Conservation (phyloP, 305 asterid genomes). For the Solanum aculeatissimum region DNA sequence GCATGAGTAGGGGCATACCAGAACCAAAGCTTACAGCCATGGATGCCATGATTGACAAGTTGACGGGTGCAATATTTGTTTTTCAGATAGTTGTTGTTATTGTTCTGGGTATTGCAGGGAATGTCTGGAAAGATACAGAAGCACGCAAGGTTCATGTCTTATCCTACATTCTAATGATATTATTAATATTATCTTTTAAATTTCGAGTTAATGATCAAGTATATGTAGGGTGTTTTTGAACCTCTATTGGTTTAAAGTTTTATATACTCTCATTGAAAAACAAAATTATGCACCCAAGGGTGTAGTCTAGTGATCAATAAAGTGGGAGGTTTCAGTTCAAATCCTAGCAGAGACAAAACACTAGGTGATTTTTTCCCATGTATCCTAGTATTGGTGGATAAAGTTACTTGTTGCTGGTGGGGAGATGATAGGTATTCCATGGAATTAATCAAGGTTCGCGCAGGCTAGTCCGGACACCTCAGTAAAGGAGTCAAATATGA, state of each 20-base stretch:
- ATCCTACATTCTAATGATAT: not conserved
- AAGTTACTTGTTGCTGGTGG: too few species aligned
- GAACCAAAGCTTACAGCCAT: slow-evolving; percentile 99
- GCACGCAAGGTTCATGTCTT: slow-evolving; percentile 64
- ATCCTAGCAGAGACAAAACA: too few species aligned
- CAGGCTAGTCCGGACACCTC: not conserved
- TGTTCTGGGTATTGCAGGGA: slow-evolving; percentile 92
- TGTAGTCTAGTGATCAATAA: too few species aligned
- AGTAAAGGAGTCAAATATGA: not conserved
- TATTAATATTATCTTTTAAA: not conserved
- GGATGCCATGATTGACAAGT: slow-evolving; percentile 98
- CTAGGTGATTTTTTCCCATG: too few species aligned
- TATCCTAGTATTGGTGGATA: too few species aligned
- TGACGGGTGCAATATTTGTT: slow-evolving; percentile 95
- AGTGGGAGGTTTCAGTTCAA: not conserved
- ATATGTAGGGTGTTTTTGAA: not conserved
- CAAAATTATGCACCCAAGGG: not conserved
- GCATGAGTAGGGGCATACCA: slow-evolving; percentile 96
- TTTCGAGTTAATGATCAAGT: not conserved
- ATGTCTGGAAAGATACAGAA: slow-evolving; percentile 96
- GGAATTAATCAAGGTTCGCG: too few species aligned
- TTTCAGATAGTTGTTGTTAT: slow-evolving; percentile 93
- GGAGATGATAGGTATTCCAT: too few species aligned
- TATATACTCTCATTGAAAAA: not conserved
- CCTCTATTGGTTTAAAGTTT: not conserved